Percentiles rank a stretch among this genome's conserved stretches.
Conservation (phyloP, 768 basidiomycete genomes). For the Termitomyces bulborhizus region DNA sequence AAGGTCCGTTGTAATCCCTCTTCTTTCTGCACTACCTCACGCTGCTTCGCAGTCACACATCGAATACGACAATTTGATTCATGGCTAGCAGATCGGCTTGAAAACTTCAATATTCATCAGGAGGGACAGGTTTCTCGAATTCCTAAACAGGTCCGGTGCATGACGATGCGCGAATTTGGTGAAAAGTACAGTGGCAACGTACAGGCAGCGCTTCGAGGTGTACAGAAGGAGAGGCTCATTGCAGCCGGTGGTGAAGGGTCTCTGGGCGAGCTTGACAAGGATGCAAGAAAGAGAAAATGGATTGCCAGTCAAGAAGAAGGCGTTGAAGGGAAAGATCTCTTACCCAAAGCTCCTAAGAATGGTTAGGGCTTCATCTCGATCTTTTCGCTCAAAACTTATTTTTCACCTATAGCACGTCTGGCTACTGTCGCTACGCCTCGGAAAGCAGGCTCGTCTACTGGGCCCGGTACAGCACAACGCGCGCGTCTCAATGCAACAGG, state of each 20-base stretch:
- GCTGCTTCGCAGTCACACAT: slow-evolving; percentile 51
- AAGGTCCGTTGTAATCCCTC: slow-evolving; percentile 40
- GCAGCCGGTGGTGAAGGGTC: slow-evolving; percentile 43
- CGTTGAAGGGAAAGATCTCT: slow-evolving; percentile 26
- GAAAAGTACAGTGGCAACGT: slow-evolving; percentile 74
- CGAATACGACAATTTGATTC: slow-evolving; percentile 67
- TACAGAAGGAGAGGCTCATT: slow-evolving; percentile 58
- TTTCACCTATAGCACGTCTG: slow-evolving; percentile 31
- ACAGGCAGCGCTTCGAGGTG: slow-evolving; percentile 61
- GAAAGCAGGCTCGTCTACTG: slow-evolving; percentile 43
- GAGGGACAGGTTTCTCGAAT: slow-evolving; percentile 70
- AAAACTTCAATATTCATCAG: slow-evolving; percentile 70
- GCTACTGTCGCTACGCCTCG: slow-evolving; percentile 44
- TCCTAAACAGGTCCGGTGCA: slow-evolving; percentile 64
- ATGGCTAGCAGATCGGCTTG: slow-evolving; percentile 68
- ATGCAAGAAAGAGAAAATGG: slow-evolving; percentile 74
- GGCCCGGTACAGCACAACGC: slow-evolving; percentile 48
- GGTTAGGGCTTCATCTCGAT: slow-evolving; percentile 32
- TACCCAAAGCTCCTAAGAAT: slow-evolving; percentile 48
- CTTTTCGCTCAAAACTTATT: background rate
- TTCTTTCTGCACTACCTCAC: background rate
- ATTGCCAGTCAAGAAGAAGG: slow-evolving; percentile 53
- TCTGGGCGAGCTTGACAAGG: slow-evolving; percentile 55
- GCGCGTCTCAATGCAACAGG: slow-evolving; percentile 32
- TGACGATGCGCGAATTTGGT: slow-evolving; percentile 74